Conservation (phyloP, 768 basidiomycete species). For the Boletus speciosus region DNA sequence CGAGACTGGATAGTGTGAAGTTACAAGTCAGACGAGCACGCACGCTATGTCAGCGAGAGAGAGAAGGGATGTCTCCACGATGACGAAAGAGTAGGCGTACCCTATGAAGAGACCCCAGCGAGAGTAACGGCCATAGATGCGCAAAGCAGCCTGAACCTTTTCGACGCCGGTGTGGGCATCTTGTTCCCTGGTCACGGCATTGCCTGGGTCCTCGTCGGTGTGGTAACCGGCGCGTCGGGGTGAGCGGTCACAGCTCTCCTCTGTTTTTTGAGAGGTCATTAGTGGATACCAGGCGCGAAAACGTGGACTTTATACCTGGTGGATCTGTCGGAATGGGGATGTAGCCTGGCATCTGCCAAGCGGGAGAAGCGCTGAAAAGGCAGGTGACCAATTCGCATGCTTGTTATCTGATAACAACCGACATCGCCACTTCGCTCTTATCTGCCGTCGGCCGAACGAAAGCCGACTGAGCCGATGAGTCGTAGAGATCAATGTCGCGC, state of each 20-base stretch:
- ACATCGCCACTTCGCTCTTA: background rate
- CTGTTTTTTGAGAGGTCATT: conserved; percentile 3
- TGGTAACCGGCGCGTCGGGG: background rate
- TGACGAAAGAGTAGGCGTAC: conserved; percentile 30
- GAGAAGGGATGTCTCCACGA: background rate
- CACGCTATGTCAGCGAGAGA: no score
- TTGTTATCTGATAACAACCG: conserved; percentile 13
- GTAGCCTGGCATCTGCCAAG: conserved; percentile 17
- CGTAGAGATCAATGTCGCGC: no score
- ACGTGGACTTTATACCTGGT: conserved; percentile 7
- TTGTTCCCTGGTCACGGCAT: conserved; percentile 5
- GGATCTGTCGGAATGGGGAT: conserved; percentile 12
- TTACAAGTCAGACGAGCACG: background rate
- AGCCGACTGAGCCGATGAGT: no score
- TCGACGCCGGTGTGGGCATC: conserved; percentile 41
- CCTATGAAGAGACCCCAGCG: conserved; percentile 60
- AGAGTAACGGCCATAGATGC: conserved; percentile 50
- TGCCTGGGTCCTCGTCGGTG: background rate
- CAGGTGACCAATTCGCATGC: background rate
- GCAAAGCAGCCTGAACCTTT: conserved; percentile 49
- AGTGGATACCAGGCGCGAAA: background rate
- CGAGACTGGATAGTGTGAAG: conserved; percentile 38
- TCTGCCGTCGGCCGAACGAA: background rate
- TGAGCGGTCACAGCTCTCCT: conserved; percentile 1
- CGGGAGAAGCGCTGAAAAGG: background rate